Conservation (phyloP, 2,329 filamentous ascomycete species). For the Fusarium chuoi region DNA sequence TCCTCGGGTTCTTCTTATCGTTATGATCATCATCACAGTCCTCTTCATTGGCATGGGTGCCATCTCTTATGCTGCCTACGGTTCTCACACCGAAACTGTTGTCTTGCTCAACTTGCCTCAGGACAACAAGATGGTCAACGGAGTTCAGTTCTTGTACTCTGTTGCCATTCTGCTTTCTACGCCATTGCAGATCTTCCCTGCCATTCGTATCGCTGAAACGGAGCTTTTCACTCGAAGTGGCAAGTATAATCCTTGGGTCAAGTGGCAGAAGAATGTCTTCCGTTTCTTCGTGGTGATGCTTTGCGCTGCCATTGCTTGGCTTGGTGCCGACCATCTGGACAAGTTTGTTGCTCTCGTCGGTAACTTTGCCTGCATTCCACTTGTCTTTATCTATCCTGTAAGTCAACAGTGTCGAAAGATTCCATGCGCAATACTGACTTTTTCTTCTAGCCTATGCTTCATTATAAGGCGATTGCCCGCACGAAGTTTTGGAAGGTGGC, state of each 20-base stretch:
- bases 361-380: conserved; percentile 95
- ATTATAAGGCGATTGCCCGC: conserved; percentile 82
- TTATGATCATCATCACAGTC: conserved; percentile 95
- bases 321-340: conserved; percentile 90
- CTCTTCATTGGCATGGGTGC: conserved; percentile 93
- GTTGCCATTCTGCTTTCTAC: conserved; percentile 96
- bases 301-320: conserved; percentile 90
- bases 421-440: conserved; percentile 45
- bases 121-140: conserved; percentile 94
- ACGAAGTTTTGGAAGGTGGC: conserved; percentile 73
- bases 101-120: conserved; percentile 96
- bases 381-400: conserved; percentile 98
- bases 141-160: conserved; percentile 97
- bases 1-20: conserved; percentile 83
- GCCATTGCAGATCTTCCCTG: conserved; percentile 95
- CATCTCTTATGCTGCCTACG: conserved; percentile 94
- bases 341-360: conserved; percentile 97
- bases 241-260: conserved; percentile 98
- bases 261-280: conserved; percentile 99
- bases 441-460: conserved; percentile 80
- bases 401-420: conserved; percentile 53
- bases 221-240: conserved; percentile 92
- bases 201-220: conserved; percentile 95
- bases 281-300: conserved; percentile 91
- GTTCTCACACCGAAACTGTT: conserved; percentile 94